phyloP scores from a whole-genome alignment of 495 filamentous ascomycete species.

The Jackrogersella minutella region DNA sequence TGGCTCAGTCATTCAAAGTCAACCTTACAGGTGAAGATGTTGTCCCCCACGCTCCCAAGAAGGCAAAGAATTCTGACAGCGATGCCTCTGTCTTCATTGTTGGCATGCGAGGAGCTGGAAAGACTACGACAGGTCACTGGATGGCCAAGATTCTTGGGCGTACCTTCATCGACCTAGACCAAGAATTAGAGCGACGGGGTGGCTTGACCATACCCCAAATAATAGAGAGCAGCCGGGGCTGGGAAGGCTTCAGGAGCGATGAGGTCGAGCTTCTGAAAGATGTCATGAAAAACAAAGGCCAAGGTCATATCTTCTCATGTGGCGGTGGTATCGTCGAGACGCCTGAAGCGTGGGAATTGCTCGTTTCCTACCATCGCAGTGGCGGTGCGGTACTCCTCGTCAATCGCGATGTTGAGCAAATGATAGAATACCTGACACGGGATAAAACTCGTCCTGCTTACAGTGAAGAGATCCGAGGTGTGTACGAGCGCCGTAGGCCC shows the following conservation, averaged over 20 bases:
- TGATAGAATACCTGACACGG: slow-evolving; percentile 87
- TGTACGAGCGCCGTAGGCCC: slow-evolving; percentile 90
- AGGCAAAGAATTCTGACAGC: slow-evolving; percentile 49
- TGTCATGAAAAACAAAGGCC: slow-evolving; percentile 75
- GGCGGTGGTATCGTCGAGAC: slow-evolving; percentile 94
- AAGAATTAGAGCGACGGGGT: slow-evolving; percentile 76
- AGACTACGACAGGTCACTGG: slow-evolving; percentile 91
- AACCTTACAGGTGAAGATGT: slow-evolving; percentile 75
- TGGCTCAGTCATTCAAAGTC: slow-evolving; percentile 78
- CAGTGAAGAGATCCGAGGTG: slow-evolving; percentile 89
- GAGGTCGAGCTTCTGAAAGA: slow-evolving; percentile 79
- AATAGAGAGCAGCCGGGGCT: slow-evolving; percentile 72
- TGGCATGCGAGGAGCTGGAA: slow-evolving; percentile 97
- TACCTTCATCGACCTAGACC: slow-evolving; percentile 86
- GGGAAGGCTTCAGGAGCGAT: slow-evolving; percentile 86
- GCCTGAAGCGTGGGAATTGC: slow-evolving; percentile 77
- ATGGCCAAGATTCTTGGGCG: slow-evolving; percentile 76
- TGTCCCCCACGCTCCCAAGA: slow-evolving; percentile 44
- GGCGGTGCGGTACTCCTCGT: slow-evolving; percentile 92
- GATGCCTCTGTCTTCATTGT: slow-evolving; percentile 86
- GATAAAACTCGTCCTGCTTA: slow-evolving; percentile 95
- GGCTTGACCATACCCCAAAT: slow-evolving; percentile 85
- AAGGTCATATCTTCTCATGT: slow-evolving; percentile 86
- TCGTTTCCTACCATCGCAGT: slow-evolving; percentile 74
- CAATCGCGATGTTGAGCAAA: slow-evolving; percentile 83